Percentiles rank a stretch among this genome's conserved stretches.
Evolutionary conservation across 2,329 filamentous ascomycete species (phyloP).

Genomic region (Claviceps lovelessii): DNA sequence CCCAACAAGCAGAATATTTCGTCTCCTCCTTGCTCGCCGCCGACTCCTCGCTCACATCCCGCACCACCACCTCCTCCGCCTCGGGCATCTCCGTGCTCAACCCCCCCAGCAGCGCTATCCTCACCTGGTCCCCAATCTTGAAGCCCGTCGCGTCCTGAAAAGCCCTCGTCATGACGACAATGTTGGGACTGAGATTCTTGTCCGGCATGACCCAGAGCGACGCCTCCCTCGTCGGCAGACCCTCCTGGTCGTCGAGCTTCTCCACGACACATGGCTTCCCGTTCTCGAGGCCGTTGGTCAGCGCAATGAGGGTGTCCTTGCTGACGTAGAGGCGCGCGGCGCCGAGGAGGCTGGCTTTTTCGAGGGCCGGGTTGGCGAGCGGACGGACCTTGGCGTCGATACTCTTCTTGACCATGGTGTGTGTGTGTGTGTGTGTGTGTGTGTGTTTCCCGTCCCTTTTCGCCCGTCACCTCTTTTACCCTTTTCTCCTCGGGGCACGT

Average conservation of each 20-base stretch:
- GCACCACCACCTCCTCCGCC: conserved; percentile 43
- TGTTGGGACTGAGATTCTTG: conserved; percentile 50
- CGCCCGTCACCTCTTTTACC: not conserved
- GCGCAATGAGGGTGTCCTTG: conserved; percentile 30
- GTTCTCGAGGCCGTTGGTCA: conserved; percentile 29
- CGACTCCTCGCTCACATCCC: conserved; percentile 37
- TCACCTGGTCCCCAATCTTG: conserved; percentile 51
- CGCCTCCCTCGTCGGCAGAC: conserved; percentile 25
- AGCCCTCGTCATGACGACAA: conserved; percentile 58
- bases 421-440: not conserved
- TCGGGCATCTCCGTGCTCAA: conserved; percentile 27
- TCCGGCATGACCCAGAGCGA: conserved; percentile 36
- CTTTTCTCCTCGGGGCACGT: not conserved
- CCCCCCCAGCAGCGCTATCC: conserved; percentile 40
- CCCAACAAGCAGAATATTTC: conserved; percentile 23
- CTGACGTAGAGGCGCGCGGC: conserved; percentile 34
- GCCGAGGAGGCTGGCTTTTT: conserved; percentile 27
- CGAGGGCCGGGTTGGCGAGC: conserved; percentile 25
- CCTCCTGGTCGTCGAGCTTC: conserved; percentile 12
- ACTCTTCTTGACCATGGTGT: conserved; percentile 20
- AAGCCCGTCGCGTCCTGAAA: conserved; percentile 61
- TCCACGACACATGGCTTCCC: conserved; percentile 29
- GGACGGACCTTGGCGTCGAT: conserved; percentile 28
- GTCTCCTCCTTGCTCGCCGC: conserved; percentile 15
- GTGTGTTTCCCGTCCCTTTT: not conserved